Evolutionary conservation across 208 protist species (phyloP), one percentile per base, ranked within the genome.

Genomic region (Leishmania lainsoni): DNA sequence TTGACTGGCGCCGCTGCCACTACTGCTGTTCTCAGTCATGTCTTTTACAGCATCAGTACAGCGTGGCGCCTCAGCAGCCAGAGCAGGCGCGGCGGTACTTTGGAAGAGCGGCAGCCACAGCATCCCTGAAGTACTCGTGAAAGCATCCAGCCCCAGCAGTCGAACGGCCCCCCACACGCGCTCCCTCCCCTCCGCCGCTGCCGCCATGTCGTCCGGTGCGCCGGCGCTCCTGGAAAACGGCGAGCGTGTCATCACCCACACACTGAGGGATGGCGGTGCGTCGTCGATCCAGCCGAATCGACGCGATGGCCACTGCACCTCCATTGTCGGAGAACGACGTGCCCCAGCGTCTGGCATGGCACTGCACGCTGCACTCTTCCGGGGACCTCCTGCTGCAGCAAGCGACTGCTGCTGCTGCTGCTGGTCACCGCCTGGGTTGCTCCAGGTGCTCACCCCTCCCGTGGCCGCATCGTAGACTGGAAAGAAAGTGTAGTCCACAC

Each of bases 81-180:
- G 45, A 52, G 78, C 39, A 39, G 81, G n/a, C 26, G n/a, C 12
- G 29, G 42, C 39, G 52, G 75, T 66, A n/a, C 76, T 72, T 14
- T 74, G 66, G 58, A 77, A 81, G 35, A 87, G 71, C 1, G 89
- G 80, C 82, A 89, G 76, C 86, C 86, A 89, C 51, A 86, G 8
- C 35, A 56, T 45, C 1, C 86, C 86, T 8, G 72, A 42, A 22
- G 71, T 79, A 26, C 42, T 54, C 14, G 39, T 22, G 52, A 89
- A 78, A 17, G 82, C 77, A 6, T 69, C 54, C 54, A 89, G 52
- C 45, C 45, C 35, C 0, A 59, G 78, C 63, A 89, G 51, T 52
- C 54, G 66, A 56, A 85, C 77, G 22, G 74, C 72, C 17, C 80
- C 83, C 65, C 79, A 75, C 22, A 80, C 78, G 14, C 63, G 14